Conservation (phyloP, 2,329 filamentous ascomycete genomes). For the Cryphonectria japonica region DNA sequence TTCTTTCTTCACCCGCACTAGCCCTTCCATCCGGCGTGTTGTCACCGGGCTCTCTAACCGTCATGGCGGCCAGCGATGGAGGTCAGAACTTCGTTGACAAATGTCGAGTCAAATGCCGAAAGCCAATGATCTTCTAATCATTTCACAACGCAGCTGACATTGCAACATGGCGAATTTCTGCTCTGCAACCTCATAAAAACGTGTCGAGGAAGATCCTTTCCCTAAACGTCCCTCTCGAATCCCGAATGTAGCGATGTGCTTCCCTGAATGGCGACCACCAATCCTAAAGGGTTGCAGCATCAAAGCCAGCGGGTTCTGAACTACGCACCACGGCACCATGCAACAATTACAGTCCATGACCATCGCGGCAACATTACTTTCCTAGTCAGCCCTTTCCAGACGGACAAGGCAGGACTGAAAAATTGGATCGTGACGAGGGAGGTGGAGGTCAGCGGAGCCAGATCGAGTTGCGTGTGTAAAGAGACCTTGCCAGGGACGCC, state of each 20-base stretch:
- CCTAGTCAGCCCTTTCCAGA: not conserved
- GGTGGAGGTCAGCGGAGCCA: not conserved
- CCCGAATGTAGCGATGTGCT: slow-evolving; percentile 3
- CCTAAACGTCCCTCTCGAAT: not conserved
- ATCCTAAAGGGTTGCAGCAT: not conserved
- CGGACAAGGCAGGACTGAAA: not conserved
- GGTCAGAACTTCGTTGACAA: slow-evolving; percentile 1
- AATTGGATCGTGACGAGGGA: not conserved
- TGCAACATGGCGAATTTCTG: not conserved
- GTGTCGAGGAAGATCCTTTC: not conserved
- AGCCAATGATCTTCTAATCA: not conserved
- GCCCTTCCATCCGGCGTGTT: not conserved
- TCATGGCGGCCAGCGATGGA: not conserved
- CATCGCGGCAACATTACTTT: not conserved
- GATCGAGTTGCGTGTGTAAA: slow-evolving; percentile 1
- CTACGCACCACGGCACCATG: not conserved
- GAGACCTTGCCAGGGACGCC: not conserved
- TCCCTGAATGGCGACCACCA: not conserved
- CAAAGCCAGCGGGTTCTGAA: not conserved
- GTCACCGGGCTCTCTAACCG: not conserved
- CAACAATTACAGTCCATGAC: not conserved
- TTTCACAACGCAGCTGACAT: not conserved
- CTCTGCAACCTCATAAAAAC: not conserved
- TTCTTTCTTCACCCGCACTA: not conserved
- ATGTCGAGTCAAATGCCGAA: slow-evolving; percentile 12